Evolutionary conservation across 768 basidiomycete genomes (phyloP).

Genomic region (Phaeolepiota aurea): DNA sequence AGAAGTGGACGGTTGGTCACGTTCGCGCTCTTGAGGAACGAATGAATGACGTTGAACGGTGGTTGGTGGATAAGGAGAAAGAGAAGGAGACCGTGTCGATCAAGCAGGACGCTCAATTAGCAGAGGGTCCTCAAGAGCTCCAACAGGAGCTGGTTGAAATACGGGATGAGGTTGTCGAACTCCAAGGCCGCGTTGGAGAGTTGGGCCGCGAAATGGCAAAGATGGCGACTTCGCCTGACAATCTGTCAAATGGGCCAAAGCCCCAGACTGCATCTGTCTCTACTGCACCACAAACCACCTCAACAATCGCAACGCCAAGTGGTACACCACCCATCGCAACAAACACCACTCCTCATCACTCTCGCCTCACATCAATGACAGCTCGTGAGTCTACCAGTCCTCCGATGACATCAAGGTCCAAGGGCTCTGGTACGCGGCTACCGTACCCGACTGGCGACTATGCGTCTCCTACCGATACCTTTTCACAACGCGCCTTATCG

Average conservation of each 20-base stretch:
- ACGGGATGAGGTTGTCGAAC: constrained; percentile 61
- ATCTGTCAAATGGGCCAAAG: constrained; percentile 43
- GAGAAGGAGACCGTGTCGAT: constrained; percentile 36
- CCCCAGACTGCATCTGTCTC: constrained; percentile 37
- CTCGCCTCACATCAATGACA: constrained; percentile 30
- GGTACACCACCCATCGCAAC: constrained; percentile 8
- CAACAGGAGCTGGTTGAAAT: constrained; percentile 42
- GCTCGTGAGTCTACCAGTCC: constrained; percentile 60
- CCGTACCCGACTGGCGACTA: constrained; percentile 86
- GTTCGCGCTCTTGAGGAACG: constrained; percentile 85
- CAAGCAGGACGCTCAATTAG: constrained; percentile 8
- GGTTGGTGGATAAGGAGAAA: constrained; percentile 80
- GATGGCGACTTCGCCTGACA: constrained; percentile 42
- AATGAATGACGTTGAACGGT: constrained; percentile 87
- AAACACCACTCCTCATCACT: constrained; percentile 26
- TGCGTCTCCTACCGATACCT: constrained; percentile 49
- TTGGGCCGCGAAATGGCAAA: constrained; percentile 78
- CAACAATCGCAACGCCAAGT: constrained; percentile 31
- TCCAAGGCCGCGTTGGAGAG: constrained; percentile 67
- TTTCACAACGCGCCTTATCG: constrained; percentile 16
- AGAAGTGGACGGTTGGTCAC: constrained; percentile 85
- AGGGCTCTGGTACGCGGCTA: constrained; percentile 46
- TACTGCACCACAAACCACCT: constrained; percentile 36
- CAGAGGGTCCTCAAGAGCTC: constrained; percentile 15
- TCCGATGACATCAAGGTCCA: constrained; percentile 34